A percentile compares a stretch with the other conserved stretches of the same genome.
Evolutionary conservation across 1,284 basidiomycete genomes (phyloP).

Genomic region (Caloboletus inedulis): DNA sequence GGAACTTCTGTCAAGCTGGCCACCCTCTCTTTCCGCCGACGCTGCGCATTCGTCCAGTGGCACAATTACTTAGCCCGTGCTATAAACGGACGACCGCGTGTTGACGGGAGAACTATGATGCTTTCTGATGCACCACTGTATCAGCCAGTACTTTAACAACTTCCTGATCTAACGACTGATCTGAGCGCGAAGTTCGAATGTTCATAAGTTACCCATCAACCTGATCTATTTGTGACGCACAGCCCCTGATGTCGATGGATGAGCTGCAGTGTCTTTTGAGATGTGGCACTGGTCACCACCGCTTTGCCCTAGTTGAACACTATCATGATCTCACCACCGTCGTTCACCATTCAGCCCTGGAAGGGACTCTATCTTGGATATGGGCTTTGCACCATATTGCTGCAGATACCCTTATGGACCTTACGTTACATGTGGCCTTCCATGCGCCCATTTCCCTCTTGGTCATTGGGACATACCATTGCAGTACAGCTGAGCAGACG

Average conservation of each 20-base stretch:
- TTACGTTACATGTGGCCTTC: constrained; percentile 24
- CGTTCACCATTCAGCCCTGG: constrained; percentile 24
- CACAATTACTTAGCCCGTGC: constrained; percentile 22
- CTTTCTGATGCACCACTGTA: neutral
- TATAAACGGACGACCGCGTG: neutral
- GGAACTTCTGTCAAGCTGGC: constrained; percentile 28
- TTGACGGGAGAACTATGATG: neutral
- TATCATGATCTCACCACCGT: constrained; percentile 2
- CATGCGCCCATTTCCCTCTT: constrained; percentile 25
- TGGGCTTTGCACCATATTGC: constrained; percentile 39
- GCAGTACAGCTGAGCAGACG: constrained; percentile 4
- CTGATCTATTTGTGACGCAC: neutral
- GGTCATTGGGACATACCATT: constrained; percentile 22
- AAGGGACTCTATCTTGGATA: constrained; percentile 36
- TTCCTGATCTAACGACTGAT: neutral
- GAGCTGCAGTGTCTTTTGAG: neutral
- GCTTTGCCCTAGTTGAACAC: neutral
- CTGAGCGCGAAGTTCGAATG: neutral
- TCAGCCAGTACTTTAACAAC: neutral
- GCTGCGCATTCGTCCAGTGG: constrained; percentile 18
- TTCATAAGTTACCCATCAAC: neutral
- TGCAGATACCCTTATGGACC: constrained; percentile 49
- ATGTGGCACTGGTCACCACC: neutral
- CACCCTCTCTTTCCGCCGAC: constrained; percentile 25
- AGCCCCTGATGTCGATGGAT: neutral